phyloP scores from a whole-genome alignment of 306 rosid species.

The Argentina anserina region DNA sequence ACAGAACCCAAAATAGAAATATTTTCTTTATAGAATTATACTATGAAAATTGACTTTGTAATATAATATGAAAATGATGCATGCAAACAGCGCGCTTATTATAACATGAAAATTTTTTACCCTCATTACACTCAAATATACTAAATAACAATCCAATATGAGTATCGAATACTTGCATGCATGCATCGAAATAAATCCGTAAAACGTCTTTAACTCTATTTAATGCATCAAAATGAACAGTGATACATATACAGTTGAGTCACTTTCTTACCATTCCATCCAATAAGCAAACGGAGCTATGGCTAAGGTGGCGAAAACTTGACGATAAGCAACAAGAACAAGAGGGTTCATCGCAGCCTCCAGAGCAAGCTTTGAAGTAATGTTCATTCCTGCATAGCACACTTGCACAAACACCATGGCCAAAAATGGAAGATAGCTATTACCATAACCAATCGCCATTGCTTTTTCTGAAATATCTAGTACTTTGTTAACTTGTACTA shows the following conservation, averaged over 20 bases:
- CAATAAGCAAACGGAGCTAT: conserved; percentile 68
- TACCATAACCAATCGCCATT: conserved; percentile 19
- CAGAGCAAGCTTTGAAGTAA: conserved; percentile 81
- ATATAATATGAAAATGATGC: neutral
- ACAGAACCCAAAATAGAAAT: neutral
- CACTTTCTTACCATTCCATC: conserved; percentile 54
- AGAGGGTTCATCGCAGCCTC: conserved; percentile 72
- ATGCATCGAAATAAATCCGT: neutral
- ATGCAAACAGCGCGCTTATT: neutral
- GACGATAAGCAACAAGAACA: conserved; percentile 77
- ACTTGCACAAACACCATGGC: conserved; percentile 55
- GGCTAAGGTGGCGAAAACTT: conserved; percentile 60
- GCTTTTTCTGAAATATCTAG: conserved; percentile 10
- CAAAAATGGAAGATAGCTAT: conserved; percentile 37
- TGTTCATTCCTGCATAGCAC: conserved; percentile 60
- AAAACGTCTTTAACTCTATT: neutral
- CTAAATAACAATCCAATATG: neutral
- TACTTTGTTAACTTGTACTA: conserved; percentile 2
- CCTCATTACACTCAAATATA: neutral
- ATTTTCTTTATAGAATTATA: neutral
- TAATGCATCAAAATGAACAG: neutral
- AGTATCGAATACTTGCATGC: neutral
- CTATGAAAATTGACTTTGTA: neutral
- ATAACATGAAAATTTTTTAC: neutral
- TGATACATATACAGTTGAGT: neutral